Base-by-base conservation (phyloP, 176 grass and related monocot species). In the Ananas comosus region DNA sequence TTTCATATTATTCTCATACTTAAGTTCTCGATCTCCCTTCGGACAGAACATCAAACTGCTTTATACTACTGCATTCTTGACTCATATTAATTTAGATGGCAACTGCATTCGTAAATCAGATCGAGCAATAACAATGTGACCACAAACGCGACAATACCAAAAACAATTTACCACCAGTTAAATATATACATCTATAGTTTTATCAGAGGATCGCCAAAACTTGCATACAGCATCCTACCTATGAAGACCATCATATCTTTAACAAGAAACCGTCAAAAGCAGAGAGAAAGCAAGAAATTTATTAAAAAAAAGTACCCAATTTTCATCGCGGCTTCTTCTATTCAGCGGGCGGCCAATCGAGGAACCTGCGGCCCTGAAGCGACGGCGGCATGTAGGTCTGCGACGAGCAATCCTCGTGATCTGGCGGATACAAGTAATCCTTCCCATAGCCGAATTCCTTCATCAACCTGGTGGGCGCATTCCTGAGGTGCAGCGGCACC, bases 401-500 rank as follows among this genome's bases (percentile, higher is more conserved):
- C 3, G 28, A 74, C 3, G 77, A 85, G 70, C 72, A 80, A 72
- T 80, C 67, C 1, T 10, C 51, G 29, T 85, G 77, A 76, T 80
- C 77, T 51, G 83, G 83, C 18, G 83, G 83, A 72, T 85, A 85
- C 66, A 85, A 13, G 63, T 85, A 85, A 21, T 65, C 83, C 33
- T 85, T 72, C 21, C 77, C 83, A 33, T 85, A 85, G 11, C 77
- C 83, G 67, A 85, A 72, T 33, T 85, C 76, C 70, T 76, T 75
- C 77, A 85, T 85, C 77, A 85, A 52, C 74, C 76, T 85, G 25
- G 83, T 85, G 5, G 72, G 83, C 6, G 83, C 77, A 56, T 85
- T 85, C 54, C 83, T 80, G 33, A 85, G 51, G 80, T 85, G 83
- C 67, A 85, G 67, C 4, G 83, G 83, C 48, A 85, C 83, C 12